phyloP scores from a whole-genome alignment of 2,329 filamentous ascomycete genomes.

The Aspergillus jensenii region DNA sequence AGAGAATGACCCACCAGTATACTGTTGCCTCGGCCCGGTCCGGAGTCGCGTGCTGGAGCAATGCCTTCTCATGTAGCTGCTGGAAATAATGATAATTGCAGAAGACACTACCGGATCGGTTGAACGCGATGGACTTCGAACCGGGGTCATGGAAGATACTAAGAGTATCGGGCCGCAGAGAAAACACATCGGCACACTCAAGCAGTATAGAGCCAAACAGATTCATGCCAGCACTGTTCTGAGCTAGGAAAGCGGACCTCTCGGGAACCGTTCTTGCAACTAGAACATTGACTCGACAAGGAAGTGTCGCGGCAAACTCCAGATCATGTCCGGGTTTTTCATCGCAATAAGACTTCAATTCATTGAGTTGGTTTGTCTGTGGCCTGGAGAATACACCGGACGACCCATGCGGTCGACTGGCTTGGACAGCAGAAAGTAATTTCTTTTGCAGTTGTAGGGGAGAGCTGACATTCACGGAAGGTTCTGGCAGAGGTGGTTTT shows the following conservation, averaged over 20 bases:
- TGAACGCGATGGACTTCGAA: slow-evolving; percentile 89
- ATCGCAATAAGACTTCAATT: slow-evolving; percentile 86
- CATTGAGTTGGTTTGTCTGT: slow-evolving; percentile 70
- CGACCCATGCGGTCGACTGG: slow-evolving; percentile 75
- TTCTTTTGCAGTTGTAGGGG: slow-evolving; percentile 46
- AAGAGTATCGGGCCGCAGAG: slow-evolving; percentile 65
- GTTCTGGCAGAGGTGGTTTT: slow-evolving; percentile 31
- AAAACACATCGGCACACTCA: slow-evolving; percentile 71
- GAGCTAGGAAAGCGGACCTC: slow-evolving; percentile 58
- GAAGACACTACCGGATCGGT: slow-evolving; percentile 81
- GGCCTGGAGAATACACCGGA: slow-evolving; percentile 71
- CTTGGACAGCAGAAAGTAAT: slow-evolving; percentile 73
- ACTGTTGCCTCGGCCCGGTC: slow-evolving; percentile 68
- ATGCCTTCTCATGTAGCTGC: slow-evolving; percentile 66
- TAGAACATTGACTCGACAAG: slow-evolving; percentile 73
- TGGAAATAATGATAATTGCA: slow-evolving; percentile 89
- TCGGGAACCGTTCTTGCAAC: slow-evolving; percentile 58
- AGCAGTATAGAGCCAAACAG: slow-evolving; percentile 68
- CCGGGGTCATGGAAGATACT: slow-evolving; percentile 84
- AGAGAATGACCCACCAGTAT: slow-evolving; percentile 95
- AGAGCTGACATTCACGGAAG: slow-evolving; percentile 32
- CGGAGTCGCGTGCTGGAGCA: slow-evolving; percentile 38
- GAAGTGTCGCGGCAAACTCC: slow-evolving; percentile 66
- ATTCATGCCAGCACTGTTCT: slow-evolving; percentile 64
- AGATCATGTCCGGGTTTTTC: slow-evolving; percentile 72